phyloP scores from a whole-genome alignment of 306 rosid genomes.

The Quercus agrifolia region DNA sequence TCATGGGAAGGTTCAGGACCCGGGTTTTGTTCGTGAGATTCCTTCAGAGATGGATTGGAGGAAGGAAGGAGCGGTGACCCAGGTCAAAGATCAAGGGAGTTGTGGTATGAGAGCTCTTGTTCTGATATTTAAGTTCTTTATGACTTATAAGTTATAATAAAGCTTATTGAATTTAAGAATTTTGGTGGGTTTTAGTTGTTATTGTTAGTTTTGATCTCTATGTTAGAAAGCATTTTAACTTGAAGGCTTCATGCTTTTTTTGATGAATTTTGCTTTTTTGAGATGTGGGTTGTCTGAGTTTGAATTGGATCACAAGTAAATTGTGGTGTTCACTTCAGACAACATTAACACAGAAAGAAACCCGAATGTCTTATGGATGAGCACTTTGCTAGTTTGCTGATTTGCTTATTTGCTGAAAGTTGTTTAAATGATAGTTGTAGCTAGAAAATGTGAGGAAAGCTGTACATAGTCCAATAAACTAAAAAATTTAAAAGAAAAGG shows the following conservation, averaged over 20 bases:
- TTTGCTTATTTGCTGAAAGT: too few relatives aligned
- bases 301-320: background rate
- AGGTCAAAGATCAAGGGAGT: constrained; percentile 78
- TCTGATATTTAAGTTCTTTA: background rate
- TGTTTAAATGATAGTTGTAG: too few relatives aligned
- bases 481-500: too few relatives aligned
- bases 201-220: background rate
- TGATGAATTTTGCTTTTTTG: background rate
- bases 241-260: background rate
- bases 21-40: constrained; percentile 15
- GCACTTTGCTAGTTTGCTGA: too few relatives aligned
- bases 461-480: too few relatives aligned
- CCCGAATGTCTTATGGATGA: background rate
- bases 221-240: background rate
- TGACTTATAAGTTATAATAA: background rate
- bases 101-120: constrained; percentile 55
- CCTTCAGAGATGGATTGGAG: constrained; percentile 91
- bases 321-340: background rate
- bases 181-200: background rate
- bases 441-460: too few relatives aligned
- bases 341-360: background rate
- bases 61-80: constrained; percentile 64
- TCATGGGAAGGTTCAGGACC: constrained; percentile 11
- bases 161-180: background rate
- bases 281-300: background rate